Conservation (phyloP, 2,329 filamentous ascomycete species). For the Aspergillus thermomutatus region DNA sequence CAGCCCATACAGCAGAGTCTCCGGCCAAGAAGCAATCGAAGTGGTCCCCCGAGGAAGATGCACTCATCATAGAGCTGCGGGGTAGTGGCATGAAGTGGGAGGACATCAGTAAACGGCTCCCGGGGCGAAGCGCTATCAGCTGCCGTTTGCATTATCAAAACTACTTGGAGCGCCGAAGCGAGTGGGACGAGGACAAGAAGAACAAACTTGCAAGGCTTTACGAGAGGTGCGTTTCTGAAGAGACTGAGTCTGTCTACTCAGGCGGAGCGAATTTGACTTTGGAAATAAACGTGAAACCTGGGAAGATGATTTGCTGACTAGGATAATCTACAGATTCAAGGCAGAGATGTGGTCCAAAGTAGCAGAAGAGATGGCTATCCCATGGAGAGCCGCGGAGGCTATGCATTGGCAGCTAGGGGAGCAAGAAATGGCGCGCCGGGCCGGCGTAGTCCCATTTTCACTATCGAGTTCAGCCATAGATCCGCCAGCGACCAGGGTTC, state of each 20-base stretch:
- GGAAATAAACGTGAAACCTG: background rate
- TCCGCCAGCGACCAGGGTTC: conserved; percentile 35
- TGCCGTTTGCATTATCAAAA: conserved; percentile 96
- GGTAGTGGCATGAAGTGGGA: conserved; percentile 98
- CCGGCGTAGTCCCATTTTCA: conserved; percentile 83
- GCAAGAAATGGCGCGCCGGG: conserved; percentile 86
- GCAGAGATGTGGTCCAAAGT: conserved; percentile 97
- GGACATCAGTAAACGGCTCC: conserved; percentile 88
- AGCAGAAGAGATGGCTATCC: conserved; percentile 89
- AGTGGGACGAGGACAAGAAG: conserved; percentile 97
- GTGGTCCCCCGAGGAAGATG: conserved; percentile 91
- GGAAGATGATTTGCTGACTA: conserved; percentile 7
- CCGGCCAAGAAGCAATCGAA: conserved; percentile 94
- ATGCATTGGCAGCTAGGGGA: conserved; percentile 99
- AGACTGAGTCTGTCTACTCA: background rate
- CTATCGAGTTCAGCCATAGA: conserved; percentile 59
- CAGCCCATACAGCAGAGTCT: conserved; percentile 52
- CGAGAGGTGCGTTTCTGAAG: conserved; percentile 68
- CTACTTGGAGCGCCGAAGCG: conserved; percentile 85
- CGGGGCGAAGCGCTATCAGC: conserved; percentile 87
- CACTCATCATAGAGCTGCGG: conserved; percentile 87
- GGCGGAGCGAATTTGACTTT: background rate
- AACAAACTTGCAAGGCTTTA: conserved; percentile 94
- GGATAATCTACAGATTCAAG: conserved; percentile 68
- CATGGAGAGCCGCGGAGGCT: conserved; percentile 91